Conservation (phyloP, 2,329 filamentous ascomycete species). For the Penicillium paneum region DNA sequence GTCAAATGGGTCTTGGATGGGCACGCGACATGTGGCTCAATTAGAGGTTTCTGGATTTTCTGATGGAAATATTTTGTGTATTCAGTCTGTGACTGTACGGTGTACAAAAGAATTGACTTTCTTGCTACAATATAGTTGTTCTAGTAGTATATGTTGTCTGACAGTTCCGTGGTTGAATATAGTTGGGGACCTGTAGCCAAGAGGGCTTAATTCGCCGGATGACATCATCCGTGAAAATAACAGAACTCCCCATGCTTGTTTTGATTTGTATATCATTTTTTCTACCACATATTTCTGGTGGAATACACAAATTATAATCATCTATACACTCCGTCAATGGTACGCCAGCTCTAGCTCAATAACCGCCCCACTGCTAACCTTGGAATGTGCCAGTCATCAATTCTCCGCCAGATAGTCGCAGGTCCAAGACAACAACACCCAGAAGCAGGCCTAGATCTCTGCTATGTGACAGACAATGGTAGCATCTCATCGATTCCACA, state of each 20-base stretch:
- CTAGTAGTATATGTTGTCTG: background rate
- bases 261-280: background rate
- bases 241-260: background rate
- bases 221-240: slow-evolving; percentile 6
- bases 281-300: background rate
- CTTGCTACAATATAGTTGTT: background rate
- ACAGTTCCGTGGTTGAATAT: background rate
- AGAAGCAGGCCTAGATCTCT: slow-evolving; percentile 87
- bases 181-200: background rate
- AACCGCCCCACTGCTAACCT: background rate
- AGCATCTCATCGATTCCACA: slow-evolving; percentile 6
- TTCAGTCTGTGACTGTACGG: background rate
- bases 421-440: slow-evolving; percentile 78
- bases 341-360: background rate
- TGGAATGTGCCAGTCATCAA: slow-evolving; percentile 54
- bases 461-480: slow-evolving; percentile 85
- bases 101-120: background rate
- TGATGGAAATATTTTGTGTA: background rate
- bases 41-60: background rate
- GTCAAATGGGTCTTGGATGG: background rate
- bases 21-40: background rate
- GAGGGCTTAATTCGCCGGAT: background rate
- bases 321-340: background rate
- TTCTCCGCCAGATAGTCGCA: slow-evolving; percentile 88
- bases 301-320: background rate